phyloP scores from a whole-genome alignment of 768 basidiomycete species.

The Asterophora parasitica region DNA sequence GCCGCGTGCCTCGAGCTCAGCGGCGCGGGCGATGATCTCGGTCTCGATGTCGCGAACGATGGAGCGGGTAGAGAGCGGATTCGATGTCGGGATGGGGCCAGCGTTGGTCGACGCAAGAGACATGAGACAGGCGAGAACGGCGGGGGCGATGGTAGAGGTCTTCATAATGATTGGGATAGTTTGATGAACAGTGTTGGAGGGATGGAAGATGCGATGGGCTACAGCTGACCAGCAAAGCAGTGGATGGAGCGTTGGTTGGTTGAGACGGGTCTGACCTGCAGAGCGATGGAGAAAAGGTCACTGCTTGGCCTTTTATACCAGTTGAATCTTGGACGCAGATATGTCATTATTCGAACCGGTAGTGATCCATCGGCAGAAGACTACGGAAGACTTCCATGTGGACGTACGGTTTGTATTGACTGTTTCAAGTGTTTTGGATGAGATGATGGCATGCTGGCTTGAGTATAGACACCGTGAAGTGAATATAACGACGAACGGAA shows the following conservation, averaged over 20 bases:
- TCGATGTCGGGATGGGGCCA: constrained; percentile 1
- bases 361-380: too few species aligned
- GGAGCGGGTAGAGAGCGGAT: neutral
- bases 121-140: constrained; percentile 9
- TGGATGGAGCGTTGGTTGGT: neutral
- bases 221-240: neutral
- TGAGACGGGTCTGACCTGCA: constrained; percentile 8
- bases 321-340: too few species aligned
- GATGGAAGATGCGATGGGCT: neutral
- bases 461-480: too few species aligned
- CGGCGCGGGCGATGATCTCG: constrained; percentile 3
- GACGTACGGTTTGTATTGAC: too few species aligned
- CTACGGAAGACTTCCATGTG: too few species aligned
- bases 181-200: neutral
- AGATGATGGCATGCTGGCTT: too few species aligned
- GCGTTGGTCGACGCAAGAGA: constrained; percentile 1
- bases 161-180: constrained; percentile 6
- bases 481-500: too few species aligned
- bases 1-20: neutral
- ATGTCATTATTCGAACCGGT: too few species aligned
- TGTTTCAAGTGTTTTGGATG: too few species aligned
- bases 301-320: neutral
- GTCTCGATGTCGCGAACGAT: constrained; percentile 5
- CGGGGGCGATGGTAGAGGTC: constrained; percentile 7
- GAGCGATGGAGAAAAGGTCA: neutral